Conservation (phyloP, 257 asterid species). For the Craterostigma plantagineum region DNA sequence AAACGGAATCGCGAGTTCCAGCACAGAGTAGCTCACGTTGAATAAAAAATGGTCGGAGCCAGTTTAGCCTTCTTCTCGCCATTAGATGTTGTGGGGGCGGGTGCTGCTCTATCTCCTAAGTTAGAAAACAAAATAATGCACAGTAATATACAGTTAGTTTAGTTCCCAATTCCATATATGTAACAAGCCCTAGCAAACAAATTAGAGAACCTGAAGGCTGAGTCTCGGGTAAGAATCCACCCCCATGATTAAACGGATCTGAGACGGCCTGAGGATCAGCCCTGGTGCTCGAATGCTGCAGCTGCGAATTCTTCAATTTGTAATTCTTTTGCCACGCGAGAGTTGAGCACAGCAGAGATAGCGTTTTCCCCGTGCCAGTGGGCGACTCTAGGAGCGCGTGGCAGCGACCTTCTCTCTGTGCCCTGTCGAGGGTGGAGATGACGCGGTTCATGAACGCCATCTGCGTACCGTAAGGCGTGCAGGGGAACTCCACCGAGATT, state of each 20-base stretch:
- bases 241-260: conserved; percentile 72
- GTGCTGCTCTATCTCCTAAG: conserved; percentile 32
- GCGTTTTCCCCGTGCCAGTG: conserved; percentile 91
- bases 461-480: conserved; percentile 90
- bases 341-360: conserved; percentile 74
- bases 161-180: neutral
- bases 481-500: conserved; percentile 78
- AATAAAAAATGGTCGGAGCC: conserved; percentile 58
- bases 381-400: conserved; percentile 96
- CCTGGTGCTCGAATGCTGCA: conserved; percentile 28
- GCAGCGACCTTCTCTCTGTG: conserved; percentile 48
- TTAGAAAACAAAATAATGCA: conserved; percentile 5
- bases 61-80: conserved; percentile 29
- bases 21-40: conserved; percentile 43
- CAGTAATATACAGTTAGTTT: neutral
- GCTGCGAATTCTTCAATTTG: conserved; percentile 22
- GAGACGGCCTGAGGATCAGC: conserved; percentile 51
- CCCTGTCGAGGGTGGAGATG: conserved; percentile 65
- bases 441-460: conserved; percentile 78
- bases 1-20: neutral
- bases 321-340: conserved; percentile 83
- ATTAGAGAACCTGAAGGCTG: conserved; percentile 41
- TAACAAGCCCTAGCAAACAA: neutral
- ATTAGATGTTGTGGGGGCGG: conserved; percentile 19
- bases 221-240: conserved; percentile 86